Conservation (phyloP, 352 stramenopile genomes). For the Globisporangium nunn region DNA sequence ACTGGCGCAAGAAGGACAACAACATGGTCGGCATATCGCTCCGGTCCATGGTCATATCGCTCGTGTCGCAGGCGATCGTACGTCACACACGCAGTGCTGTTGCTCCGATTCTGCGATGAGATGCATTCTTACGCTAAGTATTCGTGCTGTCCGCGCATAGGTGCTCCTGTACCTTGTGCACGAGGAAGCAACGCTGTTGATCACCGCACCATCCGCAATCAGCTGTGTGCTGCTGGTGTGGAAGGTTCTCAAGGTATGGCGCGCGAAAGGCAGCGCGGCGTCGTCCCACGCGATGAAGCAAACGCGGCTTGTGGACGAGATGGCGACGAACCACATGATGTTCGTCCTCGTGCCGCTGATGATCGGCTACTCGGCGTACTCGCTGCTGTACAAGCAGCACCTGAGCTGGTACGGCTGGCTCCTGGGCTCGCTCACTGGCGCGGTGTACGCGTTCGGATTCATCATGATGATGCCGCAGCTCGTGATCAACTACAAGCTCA, state of each 20-base stretch:
- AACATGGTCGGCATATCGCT: slow-evolving; percentile 92
- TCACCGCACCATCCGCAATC: slow-evolving; percentile 71
- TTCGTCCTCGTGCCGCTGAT: slow-evolving; percentile 71
- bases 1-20: slow-evolving; percentile 92
- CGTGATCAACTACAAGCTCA: slow-evolving; percentile 92
- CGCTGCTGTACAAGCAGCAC: slow-evolving; percentile 78
- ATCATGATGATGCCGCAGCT: slow-evolving; percentile 90
- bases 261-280: slow-evolving; percentile 19
- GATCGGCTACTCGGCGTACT: slow-evolving; percentile 74
- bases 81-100: neutral
- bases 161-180: slow-evolving; percentile 95
- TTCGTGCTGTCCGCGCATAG: slow-evolving; percentile 6
- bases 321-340: slow-evolving; percentile 81
- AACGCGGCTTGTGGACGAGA: slow-evolving; percentile 66
- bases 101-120: neutral
- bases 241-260: slow-evolving; percentile 79
- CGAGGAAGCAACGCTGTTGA: slow-evolving; percentile 91
- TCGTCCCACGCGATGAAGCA: slow-evolving; percentile 24
- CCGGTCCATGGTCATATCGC: slow-evolving; percentile 88
- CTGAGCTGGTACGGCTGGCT: slow-evolving; percentile 80
- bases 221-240: slow-evolving; percentile 79
- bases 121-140: neutral
- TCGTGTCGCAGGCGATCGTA: slow-evolving; percentile 89
- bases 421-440: slow-evolving; percentile 79
- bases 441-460: slow-evolving; percentile 89